These are phyloP conservation scores for Cucurbita moschata DNA, from an alignment of 306 rosid species.

Conservation along the genomic window DNA sequence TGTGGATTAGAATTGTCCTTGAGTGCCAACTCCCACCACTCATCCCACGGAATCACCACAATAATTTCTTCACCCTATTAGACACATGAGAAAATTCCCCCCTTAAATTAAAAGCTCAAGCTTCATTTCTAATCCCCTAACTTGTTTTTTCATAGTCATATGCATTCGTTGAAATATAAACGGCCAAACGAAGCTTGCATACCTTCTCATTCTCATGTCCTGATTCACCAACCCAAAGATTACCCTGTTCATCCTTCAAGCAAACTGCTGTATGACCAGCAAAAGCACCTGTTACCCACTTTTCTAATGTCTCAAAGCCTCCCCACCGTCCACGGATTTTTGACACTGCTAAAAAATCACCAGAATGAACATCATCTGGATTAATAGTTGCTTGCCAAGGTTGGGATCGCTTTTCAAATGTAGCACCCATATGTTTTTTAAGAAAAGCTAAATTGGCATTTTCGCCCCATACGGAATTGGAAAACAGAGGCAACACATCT, in stretches of 20 bases:
- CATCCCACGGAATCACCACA: constrained; percentile 83
- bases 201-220: constrained; percentile 98
- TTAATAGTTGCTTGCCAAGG: constrained; percentile 62
- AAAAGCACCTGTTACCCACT: constrained; percentile 97
- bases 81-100: not conserved
- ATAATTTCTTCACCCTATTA: constrained; percentile 91
- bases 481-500: constrained; percentile 79
- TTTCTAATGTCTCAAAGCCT: constrained; percentile 92
- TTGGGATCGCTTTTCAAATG: constrained; percentile 60
- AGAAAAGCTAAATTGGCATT: constrained; percentile 64
- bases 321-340: constrained; percentile 99
- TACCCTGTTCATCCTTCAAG: constrained; percentile 86
- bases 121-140: not conserved
- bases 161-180: not conserved
- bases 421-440: constrained; percentile 87
- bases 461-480: constrained; percentile 90
- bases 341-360: constrained; percentile 85
- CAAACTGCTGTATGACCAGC: constrained; percentile 99
- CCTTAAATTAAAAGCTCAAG: not conserved
- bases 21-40: constrained; percentile 85
- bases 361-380: constrained; percentile 83
- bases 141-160: not conserved
- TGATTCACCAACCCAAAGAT: constrained; percentile 97
- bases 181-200: constrained; percentile 9
- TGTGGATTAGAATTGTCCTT: constrained; percentile 88